Evolutionary conservation across 257 asterid species (phyloP).

Genomic region (Solanum boliviense): DNA sequence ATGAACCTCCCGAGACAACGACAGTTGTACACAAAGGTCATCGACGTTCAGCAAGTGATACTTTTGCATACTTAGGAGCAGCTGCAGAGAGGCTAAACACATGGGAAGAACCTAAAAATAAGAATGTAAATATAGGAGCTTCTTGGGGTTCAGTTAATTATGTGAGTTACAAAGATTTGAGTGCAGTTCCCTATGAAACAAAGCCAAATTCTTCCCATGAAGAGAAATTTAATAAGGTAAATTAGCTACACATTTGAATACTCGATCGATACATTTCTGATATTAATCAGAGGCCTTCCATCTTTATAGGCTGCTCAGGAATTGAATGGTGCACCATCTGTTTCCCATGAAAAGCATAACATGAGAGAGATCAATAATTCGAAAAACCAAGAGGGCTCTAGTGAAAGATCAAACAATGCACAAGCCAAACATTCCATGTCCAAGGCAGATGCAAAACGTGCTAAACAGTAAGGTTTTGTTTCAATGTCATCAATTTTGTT

Average conservation of each 20-base stretch:
- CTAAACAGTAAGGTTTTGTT: slow-evolving; percentile 52
- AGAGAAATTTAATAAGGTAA: slow-evolving; percentile 1
- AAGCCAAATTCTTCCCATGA: slow-evolving; percentile 15
- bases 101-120: slow-evolving; percentile 16
- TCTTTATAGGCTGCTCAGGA: slow-evolving; percentile 16
- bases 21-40: slow-evolving; percentile 22
- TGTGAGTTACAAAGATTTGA: slow-evolving; percentile 6
- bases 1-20: slow-evolving; percentile 28
- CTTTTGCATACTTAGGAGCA: slow-evolving; percentile 40
- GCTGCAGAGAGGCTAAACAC: slow-evolving; percentile 8
- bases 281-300: not conserved
- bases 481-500: not conserved
- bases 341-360: slow-evolving; percentile 18
- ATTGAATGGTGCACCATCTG: slow-evolving; percentile 13
- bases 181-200: slow-evolving; percentile 4
- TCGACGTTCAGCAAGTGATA: slow-evolving; percentile 69
- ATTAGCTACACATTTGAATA: not conserved
- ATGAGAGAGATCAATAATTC: slow-evolving; percentile 15
- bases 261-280: not conserved
- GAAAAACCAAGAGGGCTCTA: slow-evolving; percentile 23
- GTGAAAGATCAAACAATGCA: slow-evolving; percentile 24
- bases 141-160: slow-evolving; percentile 3
- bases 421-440: slow-evolving; percentile 37
- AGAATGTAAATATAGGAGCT: slow-evolving; percentile 2
- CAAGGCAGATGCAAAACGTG: slow-evolving; percentile 48